Conservation (phyloP, 192 early-diverging fungal genomes). For the Diversispora epigaea region DNA sequence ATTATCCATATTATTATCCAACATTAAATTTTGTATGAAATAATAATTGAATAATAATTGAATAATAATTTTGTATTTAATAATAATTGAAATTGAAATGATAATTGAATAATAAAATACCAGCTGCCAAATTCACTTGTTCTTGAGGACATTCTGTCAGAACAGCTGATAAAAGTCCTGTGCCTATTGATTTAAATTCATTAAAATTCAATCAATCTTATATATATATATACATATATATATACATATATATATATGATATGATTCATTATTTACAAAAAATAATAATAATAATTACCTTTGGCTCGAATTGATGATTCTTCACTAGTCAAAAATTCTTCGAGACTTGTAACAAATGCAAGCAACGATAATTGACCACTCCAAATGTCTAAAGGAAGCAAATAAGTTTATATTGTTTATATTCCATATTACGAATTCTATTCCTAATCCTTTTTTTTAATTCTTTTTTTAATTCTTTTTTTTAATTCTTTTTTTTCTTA, state of each 20-base stretch:
- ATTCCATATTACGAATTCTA: no score
- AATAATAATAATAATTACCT: slow-evolving; percentile 48
- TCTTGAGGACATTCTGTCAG: slow-evolving; percentile 51
- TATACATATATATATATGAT: slow-evolving; percentile 24
- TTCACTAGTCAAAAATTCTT: slow-evolving; percentile 71
- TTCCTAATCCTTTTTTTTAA: no score
- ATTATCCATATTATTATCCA: background rate
- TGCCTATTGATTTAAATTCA: slow-evolving; percentile 41
- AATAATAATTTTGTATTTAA: no score
- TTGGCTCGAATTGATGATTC: slow-evolving; percentile 85
- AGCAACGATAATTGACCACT: slow-evolving; percentile 63
- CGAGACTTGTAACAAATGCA: slow-evolving; percentile 77
- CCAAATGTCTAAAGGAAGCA: slow-evolving; percentile 35
- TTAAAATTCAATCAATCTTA: background rate
- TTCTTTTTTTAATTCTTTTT: no score
- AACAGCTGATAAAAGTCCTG: slow-evolving; percentile 63
- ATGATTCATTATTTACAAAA: background rate
- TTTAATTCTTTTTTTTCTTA: background rate
- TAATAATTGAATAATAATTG: no score
- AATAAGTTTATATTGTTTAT: no score
- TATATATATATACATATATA: background rate
- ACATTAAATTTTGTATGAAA: no score
- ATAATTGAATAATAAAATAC: slow-evolving; percentile 34
- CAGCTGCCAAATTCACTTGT: slow-evolving; percentile 52
- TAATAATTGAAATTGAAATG: background rate